Percentiles rank a stretch among this genome's conserved stretches.
Evolutionary conservation across 2,329 filamentous ascomycete genomes (phyloP).

Genomic region (Colletotrichum lupini): DNA sequence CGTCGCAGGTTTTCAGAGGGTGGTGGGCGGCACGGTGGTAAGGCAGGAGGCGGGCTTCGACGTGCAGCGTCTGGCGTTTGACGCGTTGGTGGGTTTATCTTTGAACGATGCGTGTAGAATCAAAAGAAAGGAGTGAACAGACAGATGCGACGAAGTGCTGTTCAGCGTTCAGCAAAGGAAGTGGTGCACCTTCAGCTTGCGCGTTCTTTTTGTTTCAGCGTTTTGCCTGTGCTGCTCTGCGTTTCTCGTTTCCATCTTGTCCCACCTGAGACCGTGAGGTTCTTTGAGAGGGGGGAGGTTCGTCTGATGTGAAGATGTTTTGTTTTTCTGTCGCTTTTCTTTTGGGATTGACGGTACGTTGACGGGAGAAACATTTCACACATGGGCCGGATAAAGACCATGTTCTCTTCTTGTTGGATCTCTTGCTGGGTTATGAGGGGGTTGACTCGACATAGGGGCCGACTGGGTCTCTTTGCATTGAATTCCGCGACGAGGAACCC

Average conservation of each 20-base stretch:
- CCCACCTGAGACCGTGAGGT: too few relatives aligned
- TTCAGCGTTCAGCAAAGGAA: neutral
- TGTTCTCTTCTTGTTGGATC: neutral
- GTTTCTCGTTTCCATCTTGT: neutral
- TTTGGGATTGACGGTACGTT: neutral
- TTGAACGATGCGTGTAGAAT: neutral
- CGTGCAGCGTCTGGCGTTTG: neutral
- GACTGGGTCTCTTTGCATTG: constrained; percentile 2
- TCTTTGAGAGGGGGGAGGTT: neutral
- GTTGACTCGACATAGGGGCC: too few relatives aligned
- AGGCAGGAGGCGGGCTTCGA: neutral
- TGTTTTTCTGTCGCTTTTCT: neutral
- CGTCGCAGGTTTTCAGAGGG: neutral
- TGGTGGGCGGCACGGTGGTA: too few relatives aligned
- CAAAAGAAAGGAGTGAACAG: neutral
- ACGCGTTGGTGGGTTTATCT: neutral
- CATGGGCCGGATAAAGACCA: neutral
- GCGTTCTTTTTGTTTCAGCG: neutral
- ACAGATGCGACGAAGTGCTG: neutral
- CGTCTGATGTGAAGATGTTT: constrained; percentile 1
- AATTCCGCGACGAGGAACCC: neutral
- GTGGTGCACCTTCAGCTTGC: neutral
- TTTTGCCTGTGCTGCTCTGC: too few relatives aligned
- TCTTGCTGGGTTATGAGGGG: neutral
- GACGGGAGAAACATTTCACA: neutral